These are phyloP conservation scores for Candida arabinofermentans DNA, from an alignment of 805 yeast genomes.

Conservation along the genomic window DNA sequence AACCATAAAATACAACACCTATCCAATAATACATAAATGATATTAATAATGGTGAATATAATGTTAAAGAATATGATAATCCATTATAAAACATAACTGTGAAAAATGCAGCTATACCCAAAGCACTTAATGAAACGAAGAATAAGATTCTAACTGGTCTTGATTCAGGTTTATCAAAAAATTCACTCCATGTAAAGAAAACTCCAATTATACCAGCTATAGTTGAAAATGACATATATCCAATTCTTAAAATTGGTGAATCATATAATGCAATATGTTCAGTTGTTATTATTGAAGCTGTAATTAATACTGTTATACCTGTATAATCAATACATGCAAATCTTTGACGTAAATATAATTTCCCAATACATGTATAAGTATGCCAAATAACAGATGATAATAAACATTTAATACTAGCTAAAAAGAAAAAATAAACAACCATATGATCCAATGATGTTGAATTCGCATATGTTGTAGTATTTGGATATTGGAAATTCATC, in stretches of 20 bases:
- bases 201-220: constrained; percentile 71
- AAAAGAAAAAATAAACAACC: constrained; percentile 59
- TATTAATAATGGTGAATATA: constrained; percentile 67
- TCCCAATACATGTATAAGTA: constrained; percentile 77
- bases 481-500: constrained; percentile 59
- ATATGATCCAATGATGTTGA: constrained; percentile 39
- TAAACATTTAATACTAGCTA: constrained; percentile 74
- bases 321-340: constrained; percentile 95
- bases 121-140: constrained; percentile 69
- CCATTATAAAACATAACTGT: constrained; percentile 57
- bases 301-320: constrained; percentile 86
- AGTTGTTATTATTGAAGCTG: constrained; percentile 82
- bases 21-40: constrained; percentile 69
- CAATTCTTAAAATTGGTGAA: constrained; percentile 42
- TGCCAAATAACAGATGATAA: constrained; percentile 86
- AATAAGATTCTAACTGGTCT: constrained; percentile 76
- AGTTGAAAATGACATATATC: constrained; percentile 58
- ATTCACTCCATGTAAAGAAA: constrained; percentile 85
- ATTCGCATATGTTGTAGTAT: constrained; percentile 44
- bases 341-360: constrained; percentile 54
- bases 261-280: constrained; percentile 76
- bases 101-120: constrained; percentile 67
- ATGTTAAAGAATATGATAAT: constrained; percentile 41
- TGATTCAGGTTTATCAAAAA: constrained; percentile 83
- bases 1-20: constrained; percentile 87